Conservation (phyloP, 1,139 yeast genomes). For the Saccharomycopsis phalli region DNA sequence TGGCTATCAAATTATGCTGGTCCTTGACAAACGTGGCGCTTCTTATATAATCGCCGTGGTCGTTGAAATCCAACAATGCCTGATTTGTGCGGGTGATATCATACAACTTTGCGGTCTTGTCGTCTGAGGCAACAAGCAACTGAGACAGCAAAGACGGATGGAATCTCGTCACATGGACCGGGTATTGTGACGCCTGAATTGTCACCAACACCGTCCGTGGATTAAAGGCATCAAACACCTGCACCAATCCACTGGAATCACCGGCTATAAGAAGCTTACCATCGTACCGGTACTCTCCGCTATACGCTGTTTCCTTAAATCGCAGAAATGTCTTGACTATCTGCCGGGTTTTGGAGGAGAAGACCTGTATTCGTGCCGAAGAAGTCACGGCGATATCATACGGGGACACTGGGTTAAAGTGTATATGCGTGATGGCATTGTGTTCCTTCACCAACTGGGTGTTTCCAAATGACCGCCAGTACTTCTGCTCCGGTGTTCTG, state of each 20-base stretch:
- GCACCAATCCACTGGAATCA: conserved; percentile 82
- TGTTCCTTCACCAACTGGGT: conserved; percentile 92
- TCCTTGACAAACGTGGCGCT: conserved; percentile 73
- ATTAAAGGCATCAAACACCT: conserved; percentile 69
- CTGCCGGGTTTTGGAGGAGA: conserved; percentile 87
- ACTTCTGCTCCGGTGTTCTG: conserved; percentile 88
- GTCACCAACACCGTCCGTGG: conserved; percentile 77
- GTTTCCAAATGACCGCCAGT: conserved; percentile 69
- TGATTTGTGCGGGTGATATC: conserved; percentile 73
- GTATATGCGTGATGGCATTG: conserved; percentile 80
- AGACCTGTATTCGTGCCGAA: conserved; percentile 84
- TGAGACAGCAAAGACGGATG: conserved; percentile 67
- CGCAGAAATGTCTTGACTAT: conserved; percentile 83
- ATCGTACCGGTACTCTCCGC: conserved; percentile 75
- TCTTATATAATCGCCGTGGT: conserved; percentile 82
- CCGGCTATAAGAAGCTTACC: conserved; percentile 82
- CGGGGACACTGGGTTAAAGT: conserved; percentile 80
- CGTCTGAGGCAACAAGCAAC: conserved; percentile 85
- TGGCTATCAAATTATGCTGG: conserved; percentile 64
- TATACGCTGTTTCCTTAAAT: conserved; percentile 83
- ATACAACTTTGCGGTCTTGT: conserved; percentile 75
- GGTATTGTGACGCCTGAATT: conserved; percentile 71
- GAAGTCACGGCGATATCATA: conserved; percentile 93
- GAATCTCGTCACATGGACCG: conserved; percentile 92
- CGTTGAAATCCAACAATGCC: conserved; percentile 53